Percentiles rank a stretch among this genome's conserved stretches.
Conservation (phyloP, 805 yeast genomes). For the Schwanniomyces yamadae region DNA sequence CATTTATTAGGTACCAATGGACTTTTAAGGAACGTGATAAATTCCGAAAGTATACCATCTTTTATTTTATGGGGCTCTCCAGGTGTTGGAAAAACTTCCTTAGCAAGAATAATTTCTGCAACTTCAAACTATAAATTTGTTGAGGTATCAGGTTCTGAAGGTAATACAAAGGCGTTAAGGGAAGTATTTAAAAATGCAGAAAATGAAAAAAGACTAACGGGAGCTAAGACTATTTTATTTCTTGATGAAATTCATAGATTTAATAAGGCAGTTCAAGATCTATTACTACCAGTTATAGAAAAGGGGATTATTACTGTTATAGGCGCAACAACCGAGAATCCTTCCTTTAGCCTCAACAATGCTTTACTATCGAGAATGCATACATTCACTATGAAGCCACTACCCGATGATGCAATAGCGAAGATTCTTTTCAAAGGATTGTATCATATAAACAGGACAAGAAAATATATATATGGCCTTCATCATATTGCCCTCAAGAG, state of each 20-base stretch:
- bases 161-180: slow-evolving; percentile 33
- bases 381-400: slow-evolving; percentile 43
- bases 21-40: slow-evolving; percentile 31
- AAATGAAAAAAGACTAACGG: slow-evolving; percentile 33
- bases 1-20: slow-evolving; percentile 40
- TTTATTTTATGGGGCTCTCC: slow-evolving; percentile 46
- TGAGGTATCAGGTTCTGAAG: slow-evolving; percentile 41
- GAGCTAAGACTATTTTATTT: slow-evolving; percentile 41
- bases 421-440: slow-evolving; percentile 37
- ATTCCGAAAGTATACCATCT: slow-evolving; percentile 36
- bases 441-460: slow-evolving; percentile 52
- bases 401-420: slow-evolving; percentile 30
- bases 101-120: slow-evolving; percentile 40
- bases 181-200: slow-evolving; percentile 38
- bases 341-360: slow-evolving; percentile 42
- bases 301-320: slow-evolving; percentile 38
- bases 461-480: slow-evolving; percentile 51
- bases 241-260: slow-evolving; percentile 46
- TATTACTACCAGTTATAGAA: slow-evolving; percentile 42
- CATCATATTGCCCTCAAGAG: slow-evolving; percentile 53
- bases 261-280: slow-evolving; percentile 43
- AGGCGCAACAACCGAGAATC: slow-evolving; percentile 66
- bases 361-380: slow-evolving; percentile 45
- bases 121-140: slow-evolving; percentile 31
- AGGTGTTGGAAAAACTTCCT: slow-evolving; percentile 44